Evolutionary conservation across 2,329 filamentous ascomycete genomes (phyloP), one percentile per base, ranked within the genome.

Genomic region (Neofusicoccum cordaticola): DNA sequence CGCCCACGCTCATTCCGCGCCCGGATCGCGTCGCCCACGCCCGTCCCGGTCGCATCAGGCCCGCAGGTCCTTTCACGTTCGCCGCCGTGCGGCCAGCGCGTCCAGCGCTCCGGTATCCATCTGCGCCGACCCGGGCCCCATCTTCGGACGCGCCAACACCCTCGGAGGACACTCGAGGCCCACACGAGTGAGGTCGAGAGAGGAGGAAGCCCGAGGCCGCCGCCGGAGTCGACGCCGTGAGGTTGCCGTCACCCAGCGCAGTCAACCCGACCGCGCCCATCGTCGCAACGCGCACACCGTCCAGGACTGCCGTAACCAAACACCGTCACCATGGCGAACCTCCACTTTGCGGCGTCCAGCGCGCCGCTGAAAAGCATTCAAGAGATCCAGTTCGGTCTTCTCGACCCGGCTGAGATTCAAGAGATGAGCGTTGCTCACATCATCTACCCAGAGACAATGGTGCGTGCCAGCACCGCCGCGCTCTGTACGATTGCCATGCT

Each of bases 351-450:
- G 75, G 92, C 93, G 81, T 97, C 92, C 78, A 93, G 91, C 86
- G 93, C 91, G 87, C 93, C 93, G 79, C 86, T 98, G 86, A 94
- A 95, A 85, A 96, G 91, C 70, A 93, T 99, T 74, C 90, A 97
- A 85, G 96, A 99, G 85, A 97, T 99, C 73, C 96, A 99, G 84
- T 99, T 99, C 77, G 95, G 95, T 76, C 87, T 99, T 77, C 87
- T 99, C 80, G 96, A 95, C 41, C 95, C 95, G 31, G 95, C 99
- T 78, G 96, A 99, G 83, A 97, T 98, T 81, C 98, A 99, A 84
- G 93, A 90, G 74, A 96, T 98, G 92, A 97, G 93, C 80, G 94
- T 98, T 68, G 91, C 89, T 71, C 92, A 97, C 78, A 94, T 99
- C 77, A 86, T 95, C 78, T 98, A 97, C 77, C 93, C 95, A n/a